These are phyloP conservation scores for Ogataea trehalophila DNA, from an alignment of 805 yeast genomes.

Conservation along the genomic window DNA sequence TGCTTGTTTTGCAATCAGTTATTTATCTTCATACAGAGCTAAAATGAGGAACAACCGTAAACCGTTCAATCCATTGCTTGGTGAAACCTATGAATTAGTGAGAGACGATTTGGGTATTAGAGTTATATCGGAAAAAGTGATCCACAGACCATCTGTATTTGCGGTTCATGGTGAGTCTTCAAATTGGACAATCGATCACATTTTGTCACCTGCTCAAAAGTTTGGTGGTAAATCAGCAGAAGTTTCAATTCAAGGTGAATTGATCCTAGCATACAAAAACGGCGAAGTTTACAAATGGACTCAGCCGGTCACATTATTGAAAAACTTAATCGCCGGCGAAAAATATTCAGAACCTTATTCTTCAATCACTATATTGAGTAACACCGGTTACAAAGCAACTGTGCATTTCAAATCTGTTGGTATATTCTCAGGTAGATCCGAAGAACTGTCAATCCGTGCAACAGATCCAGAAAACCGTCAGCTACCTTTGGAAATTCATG, in stretches of 20 bases:
- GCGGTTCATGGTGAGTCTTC: slow-evolving; percentile 73
- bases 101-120: slow-evolving; percentile 78
- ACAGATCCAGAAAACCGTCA: slow-evolving; percentile 33
- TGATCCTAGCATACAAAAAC: slow-evolving; percentile 49
- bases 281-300: slow-evolving; percentile 78
- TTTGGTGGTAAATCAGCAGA: slow-evolving; percentile 96
- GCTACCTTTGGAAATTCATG: slow-evolving; percentile 40
- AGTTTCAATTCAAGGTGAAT: slow-evolving; percentile 66
- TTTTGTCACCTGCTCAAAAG: slow-evolving; percentile 75
- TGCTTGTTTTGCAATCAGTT: slow-evolving; percentile 80
- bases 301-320: slow-evolving; percentile 76
- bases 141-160: slow-evolving; percentile 82
- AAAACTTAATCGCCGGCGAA: slow-evolving; percentile 92
- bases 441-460: slow-evolving; percentile 48
- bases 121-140: slow-evolving; percentile 76
- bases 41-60: slow-evolving; percentile 77
- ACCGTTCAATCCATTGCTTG: slow-evolving; percentile 91
- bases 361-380: slow-evolving; percentile 58
- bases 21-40: slow-evolving; percentile 62
- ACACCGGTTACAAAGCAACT: slow-evolving; percentile 63
- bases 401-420: slow-evolving; percentile 75
- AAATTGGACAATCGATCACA: slow-evolving; percentile 61
- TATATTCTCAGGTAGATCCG: slow-evolving; percentile 83
- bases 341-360: slow-evolving; percentile 86
- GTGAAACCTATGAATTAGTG: slow-evolving; percentile 89